phyloP scores from a whole-genome alignment of 768 basidiomycete genomes.

The Lyophyllum atratum region DNA sequence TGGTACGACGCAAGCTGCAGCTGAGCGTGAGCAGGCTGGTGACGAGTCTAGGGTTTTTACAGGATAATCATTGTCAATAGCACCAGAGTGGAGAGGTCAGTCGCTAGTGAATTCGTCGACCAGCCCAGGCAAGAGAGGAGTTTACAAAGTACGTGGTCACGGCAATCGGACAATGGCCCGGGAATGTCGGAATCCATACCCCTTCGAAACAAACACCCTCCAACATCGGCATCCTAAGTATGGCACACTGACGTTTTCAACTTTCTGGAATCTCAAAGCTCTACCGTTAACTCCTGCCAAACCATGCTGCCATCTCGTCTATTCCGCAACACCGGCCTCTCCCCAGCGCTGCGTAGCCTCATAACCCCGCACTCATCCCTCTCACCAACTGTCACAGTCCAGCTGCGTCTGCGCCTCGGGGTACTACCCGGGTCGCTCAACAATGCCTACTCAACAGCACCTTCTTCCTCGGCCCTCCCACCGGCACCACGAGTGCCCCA shows the following conservation, averaged over 20 bases:
- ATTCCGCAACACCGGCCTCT: conserved; percentile 44
- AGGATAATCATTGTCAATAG: too few species aligned
- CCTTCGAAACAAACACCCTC: neutral
- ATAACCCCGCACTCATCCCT: conserved; percentile 37
- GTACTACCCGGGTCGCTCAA: conserved; percentile 5
- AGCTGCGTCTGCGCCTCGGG: conserved; percentile 35
- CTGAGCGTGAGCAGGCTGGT: too few species aligned
- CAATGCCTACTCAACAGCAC: conserved; percentile 11
- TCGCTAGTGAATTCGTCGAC: too few species aligned
- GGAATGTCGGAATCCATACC: neutral
- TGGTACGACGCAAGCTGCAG: too few species aligned
- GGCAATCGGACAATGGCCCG: neutral
- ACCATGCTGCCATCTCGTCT: conserved; percentile 51
- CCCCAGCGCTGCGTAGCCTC: conserved; percentile 44
- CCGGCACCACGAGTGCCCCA: neutral
- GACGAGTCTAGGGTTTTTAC: too few species aligned
- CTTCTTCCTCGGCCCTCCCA: neutral
- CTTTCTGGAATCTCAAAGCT: neutral
- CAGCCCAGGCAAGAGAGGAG: too few species aligned
- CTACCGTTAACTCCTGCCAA: too few species aligned
- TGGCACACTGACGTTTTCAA: neutral
- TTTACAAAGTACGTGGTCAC: too few species aligned
- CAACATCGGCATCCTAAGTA: neutral
- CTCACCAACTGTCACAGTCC: conserved; percentile 32
- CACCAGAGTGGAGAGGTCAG: too few species aligned